Conservation (phyloP, 768 basidiomycete genomes). For the Termitomyces sp. region DNA sequence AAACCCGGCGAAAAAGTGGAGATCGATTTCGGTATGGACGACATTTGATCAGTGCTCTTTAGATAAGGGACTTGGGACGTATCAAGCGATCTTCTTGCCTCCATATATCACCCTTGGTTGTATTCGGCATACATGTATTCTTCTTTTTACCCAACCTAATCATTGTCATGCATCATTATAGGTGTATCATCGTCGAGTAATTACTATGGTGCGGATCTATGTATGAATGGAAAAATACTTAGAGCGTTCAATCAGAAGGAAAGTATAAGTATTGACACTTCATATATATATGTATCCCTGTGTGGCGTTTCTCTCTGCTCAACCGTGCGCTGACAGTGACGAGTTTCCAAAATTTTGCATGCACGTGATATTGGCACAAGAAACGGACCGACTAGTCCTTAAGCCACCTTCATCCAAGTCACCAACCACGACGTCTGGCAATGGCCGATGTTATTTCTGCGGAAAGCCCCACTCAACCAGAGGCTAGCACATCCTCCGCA, state of each 20-base stretch:
- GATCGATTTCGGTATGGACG: conserved; percentile 86
- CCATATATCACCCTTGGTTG: background rate
- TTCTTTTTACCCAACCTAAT: background rate
- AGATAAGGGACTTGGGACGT: background rate
- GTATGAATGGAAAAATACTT: no score
- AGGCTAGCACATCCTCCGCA: conserved; percentile 14
- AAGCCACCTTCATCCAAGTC: no score
- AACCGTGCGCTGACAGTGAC: background rate
- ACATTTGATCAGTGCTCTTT: conserved; percentile 48
- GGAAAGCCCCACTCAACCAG: background rate
- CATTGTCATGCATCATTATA: background rate
- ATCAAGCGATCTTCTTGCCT: background rate
- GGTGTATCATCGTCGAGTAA: background rate
- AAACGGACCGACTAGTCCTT: no score
- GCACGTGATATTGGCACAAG: no score
- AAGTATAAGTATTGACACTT: no score
- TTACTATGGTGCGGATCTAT: background rate
- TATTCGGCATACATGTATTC: background rate
- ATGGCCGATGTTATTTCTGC: conserved; percentile 10
- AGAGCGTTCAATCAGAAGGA: no score
- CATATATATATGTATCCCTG: no score
- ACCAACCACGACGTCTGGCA: background rate
- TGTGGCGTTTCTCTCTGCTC: no score
- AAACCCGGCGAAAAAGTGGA: conserved; percentile 98
- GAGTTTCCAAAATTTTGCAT: background rate